Conservation (phyloP, 768 basidiomycete species). For the Auriscalpium vulgare region DNA sequence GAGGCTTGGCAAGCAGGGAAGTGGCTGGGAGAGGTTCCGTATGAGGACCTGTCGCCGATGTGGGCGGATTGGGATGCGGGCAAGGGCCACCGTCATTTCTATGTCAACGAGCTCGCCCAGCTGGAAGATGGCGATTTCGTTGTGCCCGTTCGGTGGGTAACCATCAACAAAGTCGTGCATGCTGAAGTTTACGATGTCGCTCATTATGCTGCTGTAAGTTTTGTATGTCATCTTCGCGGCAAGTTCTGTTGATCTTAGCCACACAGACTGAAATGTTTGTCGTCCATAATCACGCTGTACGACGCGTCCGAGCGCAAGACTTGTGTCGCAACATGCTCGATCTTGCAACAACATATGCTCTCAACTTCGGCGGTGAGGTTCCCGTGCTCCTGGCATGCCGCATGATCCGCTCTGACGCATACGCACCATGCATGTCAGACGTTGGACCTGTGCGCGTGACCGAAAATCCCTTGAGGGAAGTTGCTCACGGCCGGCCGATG, state of each 20-base stretch:
- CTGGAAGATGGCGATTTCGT: slow-evolving; percentile 11
- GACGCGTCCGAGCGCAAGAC: no score
- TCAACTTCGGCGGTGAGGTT: no score
- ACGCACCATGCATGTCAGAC: not conserved
- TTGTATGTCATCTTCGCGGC: not conserved
- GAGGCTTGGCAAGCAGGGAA: slow-evolving; percentile 25
- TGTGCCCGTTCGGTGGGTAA: slow-evolving; percentile 19
- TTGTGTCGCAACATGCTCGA: no score
- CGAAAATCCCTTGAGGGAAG: slow-evolving; percentile 6
- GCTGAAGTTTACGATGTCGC: not conserved
- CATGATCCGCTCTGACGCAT: not conserved
- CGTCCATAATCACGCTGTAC: no score
- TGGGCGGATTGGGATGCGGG: slow-evolving; percentile 21
- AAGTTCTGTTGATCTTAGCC: not conserved
- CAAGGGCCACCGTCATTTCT: slow-evolving; percentile 16
- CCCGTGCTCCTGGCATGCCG: not conserved
- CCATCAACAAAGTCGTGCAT: not conserved
- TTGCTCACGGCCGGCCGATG: slow-evolving; percentile 7
- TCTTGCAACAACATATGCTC: no score
- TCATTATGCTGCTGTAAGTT: not conserved
- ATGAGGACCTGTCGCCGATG: slow-evolving; percentile 20
- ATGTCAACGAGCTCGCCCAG: slow-evolving; percentile 19
- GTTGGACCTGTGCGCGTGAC: not conserved
- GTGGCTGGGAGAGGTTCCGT: slow-evolving; percentile 16
- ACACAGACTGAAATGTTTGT: no score